Evolutionary conservation across 2,329 filamentous ascomycete genomes (phyloP).

Genomic region (Ophiostoma sp.): DNA sequence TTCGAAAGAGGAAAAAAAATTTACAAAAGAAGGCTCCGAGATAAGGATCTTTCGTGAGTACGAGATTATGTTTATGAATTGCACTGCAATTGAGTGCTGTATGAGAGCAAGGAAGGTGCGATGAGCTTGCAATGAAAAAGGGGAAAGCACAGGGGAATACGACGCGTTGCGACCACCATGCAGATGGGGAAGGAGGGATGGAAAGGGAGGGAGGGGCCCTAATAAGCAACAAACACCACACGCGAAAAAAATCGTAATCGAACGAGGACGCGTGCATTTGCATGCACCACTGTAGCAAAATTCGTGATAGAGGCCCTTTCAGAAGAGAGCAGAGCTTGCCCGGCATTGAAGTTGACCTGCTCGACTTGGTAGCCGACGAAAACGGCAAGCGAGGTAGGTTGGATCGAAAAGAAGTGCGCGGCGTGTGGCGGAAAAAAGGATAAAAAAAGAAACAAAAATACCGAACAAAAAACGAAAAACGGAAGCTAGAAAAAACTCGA

Average conservation of each 20-base stretch:
- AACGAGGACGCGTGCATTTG: not conserved
- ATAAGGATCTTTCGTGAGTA: not conserved
- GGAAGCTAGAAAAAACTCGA: slow-evolving; percentile 6
- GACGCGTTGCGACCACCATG: slow-evolving; percentile 6
- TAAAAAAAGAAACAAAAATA: slow-evolving; percentile 15
- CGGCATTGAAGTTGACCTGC: not conserved
- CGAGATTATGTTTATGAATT: not conserved
- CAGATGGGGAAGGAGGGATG: slow-evolving; percentile 11
- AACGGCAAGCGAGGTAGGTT: not conserved
- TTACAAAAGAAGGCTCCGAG: not conserved
- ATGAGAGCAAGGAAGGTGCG: not conserved
- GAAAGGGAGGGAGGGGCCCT: not conserved
- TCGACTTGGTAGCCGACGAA: not conserved
- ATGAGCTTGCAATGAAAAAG: not conserved
- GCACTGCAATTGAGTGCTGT: not conserved
- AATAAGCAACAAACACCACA: slow-evolving; percentile 12
- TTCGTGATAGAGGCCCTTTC: not conserved
- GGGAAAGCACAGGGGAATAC: not conserved
- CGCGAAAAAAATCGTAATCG: not conserved
- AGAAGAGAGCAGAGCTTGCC: not conserved
- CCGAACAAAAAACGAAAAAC: not conserved
- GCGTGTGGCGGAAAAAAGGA: slow-evolving; percentile 13
- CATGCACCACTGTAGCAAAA: not conserved
- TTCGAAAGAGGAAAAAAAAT: not conserved
- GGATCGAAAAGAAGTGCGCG: not conserved